Evolutionary conservation across 140 eudicot species (phyloP).

Genomic region (Flaveria floridana): DNA sequence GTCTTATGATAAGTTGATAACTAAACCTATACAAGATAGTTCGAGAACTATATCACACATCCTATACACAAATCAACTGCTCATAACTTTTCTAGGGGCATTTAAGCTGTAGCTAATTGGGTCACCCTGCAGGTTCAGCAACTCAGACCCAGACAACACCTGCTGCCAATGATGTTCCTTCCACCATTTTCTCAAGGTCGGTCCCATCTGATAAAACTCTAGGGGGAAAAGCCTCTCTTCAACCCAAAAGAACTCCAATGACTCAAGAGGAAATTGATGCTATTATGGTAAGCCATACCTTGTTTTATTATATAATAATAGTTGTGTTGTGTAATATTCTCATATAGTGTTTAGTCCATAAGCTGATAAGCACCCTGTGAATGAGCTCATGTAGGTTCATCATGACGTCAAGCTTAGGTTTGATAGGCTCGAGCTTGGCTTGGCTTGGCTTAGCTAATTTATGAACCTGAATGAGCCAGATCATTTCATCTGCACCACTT

Average conservation of each 20-base stretch:
- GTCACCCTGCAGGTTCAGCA: slow-evolving; percentile 45
- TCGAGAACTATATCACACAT: background rate
- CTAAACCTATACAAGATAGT: background rate
- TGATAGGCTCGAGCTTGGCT: background rate
- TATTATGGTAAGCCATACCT: slow-evolving; percentile 52
- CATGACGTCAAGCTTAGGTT: background rate
- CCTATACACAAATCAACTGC: background rate
- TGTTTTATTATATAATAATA: no score
- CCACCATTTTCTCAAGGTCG: slow-evolving; percentile 55
- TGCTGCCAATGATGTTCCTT: slow-evolving; percentile 42
- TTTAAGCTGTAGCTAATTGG: background rate
- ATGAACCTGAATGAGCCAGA: background rate
- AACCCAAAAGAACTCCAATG: slow-evolving; percentile 92
- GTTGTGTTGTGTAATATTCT: background rate
- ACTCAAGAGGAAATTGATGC: slow-evolving; percentile 87
- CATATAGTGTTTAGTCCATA: background rate
- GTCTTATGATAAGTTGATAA: background rate
- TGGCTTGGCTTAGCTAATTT: background rate
- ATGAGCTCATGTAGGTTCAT: background rate
- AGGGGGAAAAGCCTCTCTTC: slow-evolving; percentile 87
- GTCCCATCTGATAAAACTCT: slow-evolving; percentile 44
- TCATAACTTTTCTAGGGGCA: background rate
- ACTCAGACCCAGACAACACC: slow-evolving; percentile 44
- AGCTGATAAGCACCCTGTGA: background rate
- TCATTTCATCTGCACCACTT: background rate